A percentile compares a stretch with the other conserved stretches of the same genome.
Evolutionary conservation across 495 filamentous ascomycete species (phyloP).

Genomic region (Barbatosphaeria neglecta): DNA sequence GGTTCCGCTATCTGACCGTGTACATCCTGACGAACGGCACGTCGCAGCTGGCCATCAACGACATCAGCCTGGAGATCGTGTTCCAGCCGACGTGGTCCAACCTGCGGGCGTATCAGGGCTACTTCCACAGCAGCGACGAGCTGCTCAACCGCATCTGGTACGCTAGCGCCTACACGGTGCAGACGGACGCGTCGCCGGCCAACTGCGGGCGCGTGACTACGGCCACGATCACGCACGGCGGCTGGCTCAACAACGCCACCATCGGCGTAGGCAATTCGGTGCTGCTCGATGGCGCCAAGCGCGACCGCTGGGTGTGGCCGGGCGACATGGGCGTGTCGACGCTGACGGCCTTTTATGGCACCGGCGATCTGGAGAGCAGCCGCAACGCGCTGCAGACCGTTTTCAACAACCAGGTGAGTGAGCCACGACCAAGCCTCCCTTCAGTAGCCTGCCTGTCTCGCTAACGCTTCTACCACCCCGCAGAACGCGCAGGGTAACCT

Average conservation of each 20-base stretch:
- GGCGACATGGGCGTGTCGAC: conserved; percentile 50
- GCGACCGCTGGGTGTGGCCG: conserved; percentile 48
- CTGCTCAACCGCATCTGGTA: conserved; percentile 53
- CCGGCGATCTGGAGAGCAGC: conserved; percentile 46
- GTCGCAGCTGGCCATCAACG: conserved; percentile 21
- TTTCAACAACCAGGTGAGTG: conserved; percentile 40
- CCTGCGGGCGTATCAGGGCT: conserved; percentile 48
- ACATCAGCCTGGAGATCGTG: conserved; percentile 35
- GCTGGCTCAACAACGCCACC: conserved; percentile 45
- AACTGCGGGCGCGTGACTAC: conserved; percentile 43
- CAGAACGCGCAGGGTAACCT: conserved; percentile 6
- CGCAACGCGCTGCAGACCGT: conserved; percentile 49
- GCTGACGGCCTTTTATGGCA: conserved; percentile 42
- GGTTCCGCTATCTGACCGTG: conserved; percentile 47
- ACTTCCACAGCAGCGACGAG: conserved; percentile 48
- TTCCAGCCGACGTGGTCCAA: conserved; percentile 57
- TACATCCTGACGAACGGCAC: conserved; percentile 31
- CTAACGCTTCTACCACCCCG: not conserved
- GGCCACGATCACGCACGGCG: conserved; percentile 22
- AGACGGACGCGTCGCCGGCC: conserved; percentile 43
- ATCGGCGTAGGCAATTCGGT: conserved; percentile 23
- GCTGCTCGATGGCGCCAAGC: conserved; percentile 44
- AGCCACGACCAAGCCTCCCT: not conserved
- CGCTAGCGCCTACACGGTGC: conserved; percentile 49
- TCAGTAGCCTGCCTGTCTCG: too few species aligned